phyloP scores from a whole-genome alignment of 2,329 filamentous ascomycete species.

The Myriosclerotinia curreyana region DNA sequence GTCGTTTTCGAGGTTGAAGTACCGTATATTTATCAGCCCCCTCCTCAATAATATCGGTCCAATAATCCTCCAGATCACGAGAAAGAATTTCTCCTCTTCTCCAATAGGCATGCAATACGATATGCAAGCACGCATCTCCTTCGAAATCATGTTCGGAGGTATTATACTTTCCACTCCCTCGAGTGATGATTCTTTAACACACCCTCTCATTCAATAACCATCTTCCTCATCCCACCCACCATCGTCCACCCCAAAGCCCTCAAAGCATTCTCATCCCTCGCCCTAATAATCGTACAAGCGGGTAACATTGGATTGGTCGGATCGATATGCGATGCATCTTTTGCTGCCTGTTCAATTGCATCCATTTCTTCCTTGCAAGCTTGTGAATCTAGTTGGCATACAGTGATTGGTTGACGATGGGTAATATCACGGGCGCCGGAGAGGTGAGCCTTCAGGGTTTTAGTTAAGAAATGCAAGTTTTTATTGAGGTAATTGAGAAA shows the following conservation, averaged over 20 bases:
- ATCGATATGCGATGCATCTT: conserved; percentile 84
- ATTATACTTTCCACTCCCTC: neutral
- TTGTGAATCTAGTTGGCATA: conserved; percentile 92
- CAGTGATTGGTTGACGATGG: conserved; percentile 88
- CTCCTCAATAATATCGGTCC: no score
- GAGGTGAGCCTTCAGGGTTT: conserved; percentile 68
- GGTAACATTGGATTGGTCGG: conserved; percentile 92
- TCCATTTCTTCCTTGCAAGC: conserved; percentile 99
- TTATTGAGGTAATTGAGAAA: neutral
- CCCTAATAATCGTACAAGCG: conserved; percentile 74
- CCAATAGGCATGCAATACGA: no score
- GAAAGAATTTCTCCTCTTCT: no score
- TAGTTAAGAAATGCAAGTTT: neutral
- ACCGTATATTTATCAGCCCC: no score
- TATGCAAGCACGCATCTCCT: no score
- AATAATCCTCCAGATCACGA: no score
- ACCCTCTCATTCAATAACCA: conserved; percentile 57
- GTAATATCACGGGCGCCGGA: conserved; percentile 84
- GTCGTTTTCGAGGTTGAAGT: neutral
- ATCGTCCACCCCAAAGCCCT: conserved; percentile 61
- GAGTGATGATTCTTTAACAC: neutral
- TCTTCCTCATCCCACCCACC: conserved; percentile 63
- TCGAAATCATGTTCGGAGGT: no score
- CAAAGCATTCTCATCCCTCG: conserved; percentile 66
- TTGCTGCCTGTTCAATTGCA: conserved; percentile 92